Percentiles rank a stretch among this genome's conserved stretches.
Evolutionary conservation across 192 early-diverging fungal genomes (phyloP).

Genomic region (Spinellus fusiger): DNA sequence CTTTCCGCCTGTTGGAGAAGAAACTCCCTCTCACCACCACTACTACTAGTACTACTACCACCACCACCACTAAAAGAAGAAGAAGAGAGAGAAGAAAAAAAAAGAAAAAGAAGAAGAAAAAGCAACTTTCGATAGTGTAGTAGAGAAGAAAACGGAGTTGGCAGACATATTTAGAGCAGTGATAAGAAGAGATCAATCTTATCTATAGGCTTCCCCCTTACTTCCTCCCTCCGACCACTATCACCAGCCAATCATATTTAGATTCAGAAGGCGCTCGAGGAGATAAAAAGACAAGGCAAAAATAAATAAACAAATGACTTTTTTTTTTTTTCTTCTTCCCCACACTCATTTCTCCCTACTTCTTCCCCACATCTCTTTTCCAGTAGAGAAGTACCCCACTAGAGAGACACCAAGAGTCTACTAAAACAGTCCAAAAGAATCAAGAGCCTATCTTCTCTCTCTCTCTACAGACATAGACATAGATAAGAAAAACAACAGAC

Average conservation of each 20-base stretch:
- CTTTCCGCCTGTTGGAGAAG: no score
- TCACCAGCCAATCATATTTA: not conserved
- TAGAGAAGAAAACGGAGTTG: not conserved
- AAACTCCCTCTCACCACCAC: no score
- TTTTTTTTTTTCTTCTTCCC: not conserved
- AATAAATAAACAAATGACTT: not conserved
- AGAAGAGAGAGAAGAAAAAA: not conserved
- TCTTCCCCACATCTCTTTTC: not conserved
- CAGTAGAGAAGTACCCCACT: no score
- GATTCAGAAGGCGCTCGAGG: no score
- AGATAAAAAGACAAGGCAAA: not conserved
- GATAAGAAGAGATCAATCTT: not conserved
- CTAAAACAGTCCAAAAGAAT: no score
- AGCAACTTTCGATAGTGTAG: not conserved
- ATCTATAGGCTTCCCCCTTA: not conserved
- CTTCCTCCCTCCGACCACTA: not conserved
- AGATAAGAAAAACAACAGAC: not conserved
- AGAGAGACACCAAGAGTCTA: no score
- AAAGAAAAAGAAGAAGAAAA: not conserved
- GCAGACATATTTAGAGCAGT: not conserved
- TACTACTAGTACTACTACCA: no score
- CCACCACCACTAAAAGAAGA: not conserved
- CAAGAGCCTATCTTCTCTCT: not conserved
- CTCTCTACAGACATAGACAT: not conserved
- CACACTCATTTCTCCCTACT: not conserved